phyloP scores from a whole-genome alignment of 2,329 filamentous ascomycete species.

The Epichloe scottii region DNA sequence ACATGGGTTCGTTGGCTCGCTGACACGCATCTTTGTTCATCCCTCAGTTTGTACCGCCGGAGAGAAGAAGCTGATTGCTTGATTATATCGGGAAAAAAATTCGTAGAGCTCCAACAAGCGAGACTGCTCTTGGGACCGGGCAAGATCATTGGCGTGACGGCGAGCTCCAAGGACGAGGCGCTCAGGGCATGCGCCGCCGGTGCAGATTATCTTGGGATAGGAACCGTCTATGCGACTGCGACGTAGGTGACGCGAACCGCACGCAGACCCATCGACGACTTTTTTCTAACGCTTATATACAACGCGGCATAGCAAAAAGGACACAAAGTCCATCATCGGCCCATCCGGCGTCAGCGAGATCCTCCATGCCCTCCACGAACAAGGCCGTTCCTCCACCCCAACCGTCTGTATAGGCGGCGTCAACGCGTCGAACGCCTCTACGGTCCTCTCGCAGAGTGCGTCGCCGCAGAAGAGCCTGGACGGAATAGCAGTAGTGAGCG shows the following conservation, averaged over 20 bases:
- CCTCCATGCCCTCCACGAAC: constrained; percentile 41
- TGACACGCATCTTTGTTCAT: neutral
- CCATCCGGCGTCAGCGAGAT: constrained; percentile 42
- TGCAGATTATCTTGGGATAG: constrained; percentile 86
- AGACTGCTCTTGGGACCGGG: constrained; percentile 59
- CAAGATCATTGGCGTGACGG: constrained; percentile 81
- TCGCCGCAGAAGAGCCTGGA: constrained; percentile 48
- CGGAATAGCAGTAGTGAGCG: constrained; percentile 81
- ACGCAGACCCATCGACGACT: too few relatives aligned
- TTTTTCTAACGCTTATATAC: neutral
- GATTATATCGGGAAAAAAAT: too few relatives aligned
- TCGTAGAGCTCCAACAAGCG: constrained; percentile 28
- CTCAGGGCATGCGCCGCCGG: constrained; percentile 57
- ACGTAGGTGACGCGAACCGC: constrained; percentile 40
- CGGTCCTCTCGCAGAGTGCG: constrained; percentile 56
- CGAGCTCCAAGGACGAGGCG: constrained; percentile 63
- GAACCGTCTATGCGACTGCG: constrained; percentile 74
- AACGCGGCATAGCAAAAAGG: constrained; percentile 51
- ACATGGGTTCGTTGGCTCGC: constrained; percentile 49
- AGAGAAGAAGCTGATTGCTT: too few relatives aligned
- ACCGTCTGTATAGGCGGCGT: constrained; percentile 85
- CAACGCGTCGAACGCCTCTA: constrained; percentile 61
- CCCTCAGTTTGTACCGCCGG: too few relatives aligned
- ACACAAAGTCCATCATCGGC: constrained; percentile 58
- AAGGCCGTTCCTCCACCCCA: constrained; percentile 32